These are phyloP conservation scores for Ophiorrhiza pumila DNA, from an alignment of 257 asterid species.

Conservation along the genomic window DNA sequence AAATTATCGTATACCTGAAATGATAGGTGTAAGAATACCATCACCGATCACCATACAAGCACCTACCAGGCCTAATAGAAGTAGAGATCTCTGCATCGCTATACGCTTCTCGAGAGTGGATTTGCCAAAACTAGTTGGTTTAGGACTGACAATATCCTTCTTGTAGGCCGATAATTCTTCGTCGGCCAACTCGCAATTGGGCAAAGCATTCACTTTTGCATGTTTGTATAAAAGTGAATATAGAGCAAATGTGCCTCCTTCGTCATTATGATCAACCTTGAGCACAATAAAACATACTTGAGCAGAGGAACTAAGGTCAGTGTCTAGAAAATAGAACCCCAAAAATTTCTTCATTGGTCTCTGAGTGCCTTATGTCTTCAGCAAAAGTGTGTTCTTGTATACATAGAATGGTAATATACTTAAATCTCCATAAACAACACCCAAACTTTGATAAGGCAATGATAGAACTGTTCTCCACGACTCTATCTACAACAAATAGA, in stretches of 20 bases:
- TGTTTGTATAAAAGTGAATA: too few relatives aligned
- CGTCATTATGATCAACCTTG: too few relatives aligned
- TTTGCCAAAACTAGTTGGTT: conserved; percentile 56
- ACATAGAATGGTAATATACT: conserved; percentile 83
- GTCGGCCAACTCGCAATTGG: conserved; percentile 66
- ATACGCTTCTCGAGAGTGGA: conserved; percentile 58
- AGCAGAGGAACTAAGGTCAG: too few relatives aligned
- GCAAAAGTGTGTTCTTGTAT: conserved; percentile 76
- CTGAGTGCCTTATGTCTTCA: too few relatives aligned
- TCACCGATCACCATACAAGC: conserved; percentile 99
- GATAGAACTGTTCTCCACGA: conserved; percentile 72
- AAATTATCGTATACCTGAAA: conserved; percentile 51
- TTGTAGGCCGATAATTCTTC: conserved; percentile 67
- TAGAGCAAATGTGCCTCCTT: too few relatives aligned
- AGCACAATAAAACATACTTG: too few relatives aligned
- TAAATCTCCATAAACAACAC: conserved; percentile 94
- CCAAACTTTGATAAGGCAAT: too few relatives aligned
- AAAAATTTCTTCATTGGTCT: too few relatives aligned
- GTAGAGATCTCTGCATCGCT: conserved; percentile 65
- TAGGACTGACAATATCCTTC: conserved; percentile 46
- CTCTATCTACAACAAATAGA: conserved; percentile 51
- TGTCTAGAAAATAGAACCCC: too few relatives aligned
- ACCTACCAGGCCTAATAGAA: conserved; percentile 70
- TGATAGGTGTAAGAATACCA: conserved; percentile 79
- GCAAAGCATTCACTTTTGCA: too few relatives aligned